A percentile compares a stretch with the other conserved stretches of the same genome.
Evolutionary conservation across 1,284 basidiomycete genomes (phyloP).

Genomic region (Trametes versicolor): DNA sequence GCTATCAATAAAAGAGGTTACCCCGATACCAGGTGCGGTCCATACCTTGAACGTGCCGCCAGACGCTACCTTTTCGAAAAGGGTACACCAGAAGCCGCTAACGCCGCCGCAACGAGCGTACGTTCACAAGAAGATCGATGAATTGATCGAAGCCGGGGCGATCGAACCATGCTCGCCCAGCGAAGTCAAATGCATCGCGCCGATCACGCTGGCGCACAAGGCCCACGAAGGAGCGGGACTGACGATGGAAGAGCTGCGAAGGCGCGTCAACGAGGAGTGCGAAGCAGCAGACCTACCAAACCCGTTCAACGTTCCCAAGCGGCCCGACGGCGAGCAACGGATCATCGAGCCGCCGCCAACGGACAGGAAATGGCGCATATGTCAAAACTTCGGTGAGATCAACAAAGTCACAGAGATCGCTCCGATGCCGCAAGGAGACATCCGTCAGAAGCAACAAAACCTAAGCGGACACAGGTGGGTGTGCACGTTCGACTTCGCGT

Average conservation of each 20-base stretch:
- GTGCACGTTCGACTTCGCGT: conserved; percentile 46
- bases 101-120: conserved; percentile 44
- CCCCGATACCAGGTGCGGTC: conserved; percentile 22
- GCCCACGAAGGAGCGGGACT: conserved; percentile 43
- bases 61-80: conserved; percentile 22
- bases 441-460: conserved; percentile 45
- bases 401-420: conserved; percentile 48
- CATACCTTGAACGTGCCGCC: conserved; percentile 36
- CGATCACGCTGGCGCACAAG: conserved; percentile 45
- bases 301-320: conserved; percentile 32
- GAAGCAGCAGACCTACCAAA: conserved; percentile 43
- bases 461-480: conserved; percentile 46
- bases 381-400: conserved; percentile 47
- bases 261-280: conserved; percentile 29
- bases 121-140: conserved; percentile 27
- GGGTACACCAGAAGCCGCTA: conserved; percentile 35
- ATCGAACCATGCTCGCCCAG: conserved; percentile 39
- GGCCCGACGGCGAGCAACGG: conserved; percentile 7
- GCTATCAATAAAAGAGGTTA: conserved; percentile 29
- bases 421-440: conserved; percentile 46
- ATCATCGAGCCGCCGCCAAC: conserved; percentile 1
- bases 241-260: conserved; percentile 41
- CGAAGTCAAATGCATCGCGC: conserved; percentile 43
- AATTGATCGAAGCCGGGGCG: conserved; percentile 45
- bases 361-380: conserved; percentile 45